phyloP scores from a whole-genome alignment of 1,284 basidiomycete genomes.

The Thecaphora frezii region DNA sequence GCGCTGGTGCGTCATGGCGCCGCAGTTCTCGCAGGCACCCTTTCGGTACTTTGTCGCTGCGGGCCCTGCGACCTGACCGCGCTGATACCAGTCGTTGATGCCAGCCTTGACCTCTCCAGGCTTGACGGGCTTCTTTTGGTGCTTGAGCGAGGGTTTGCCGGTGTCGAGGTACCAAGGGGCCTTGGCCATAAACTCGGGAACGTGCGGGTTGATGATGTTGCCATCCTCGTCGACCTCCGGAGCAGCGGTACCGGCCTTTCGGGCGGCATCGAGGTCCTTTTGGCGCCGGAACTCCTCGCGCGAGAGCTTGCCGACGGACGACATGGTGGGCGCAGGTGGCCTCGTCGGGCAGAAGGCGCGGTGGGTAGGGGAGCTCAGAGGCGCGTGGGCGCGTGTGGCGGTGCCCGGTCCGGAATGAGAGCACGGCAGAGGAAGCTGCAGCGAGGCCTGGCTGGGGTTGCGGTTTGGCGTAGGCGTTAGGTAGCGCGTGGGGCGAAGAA shows the following conservation, averaged over 20 bases:
- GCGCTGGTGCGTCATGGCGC: constrained; percentile 88
- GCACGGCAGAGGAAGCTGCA: no score
- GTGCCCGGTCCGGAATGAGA: no score
- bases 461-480: no score
- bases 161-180: constrained; percentile 98
- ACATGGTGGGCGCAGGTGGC: constrained; percentile 11
- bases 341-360: no score
- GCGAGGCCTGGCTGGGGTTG: no score
- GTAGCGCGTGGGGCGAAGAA: no score
- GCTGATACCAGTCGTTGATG: constrained; percentile 88
- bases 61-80: constrained; percentile 81
- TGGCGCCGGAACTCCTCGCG: constrained; percentile 88
- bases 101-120: constrained; percentile 70
- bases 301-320: constrained; percentile 77
- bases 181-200: constrained; percentile 72
- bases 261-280: constrained; percentile 87
- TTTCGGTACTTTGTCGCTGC: constrained; percentile 94
- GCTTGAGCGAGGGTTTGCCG: constrained; percentile 78
- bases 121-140: constrained; percentile 73
- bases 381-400: no score
- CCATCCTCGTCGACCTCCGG: constrained; percentile 93
- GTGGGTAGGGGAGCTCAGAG: no score
- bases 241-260: constrained; percentile 95
- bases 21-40: constrained; percentile 98
- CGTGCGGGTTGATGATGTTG: constrained; percentile 94